Evolutionary conservation across 2,329 filamentous ascomycete genomes (phyloP).

Genomic region (Hypoxylon sp.): DNA sequence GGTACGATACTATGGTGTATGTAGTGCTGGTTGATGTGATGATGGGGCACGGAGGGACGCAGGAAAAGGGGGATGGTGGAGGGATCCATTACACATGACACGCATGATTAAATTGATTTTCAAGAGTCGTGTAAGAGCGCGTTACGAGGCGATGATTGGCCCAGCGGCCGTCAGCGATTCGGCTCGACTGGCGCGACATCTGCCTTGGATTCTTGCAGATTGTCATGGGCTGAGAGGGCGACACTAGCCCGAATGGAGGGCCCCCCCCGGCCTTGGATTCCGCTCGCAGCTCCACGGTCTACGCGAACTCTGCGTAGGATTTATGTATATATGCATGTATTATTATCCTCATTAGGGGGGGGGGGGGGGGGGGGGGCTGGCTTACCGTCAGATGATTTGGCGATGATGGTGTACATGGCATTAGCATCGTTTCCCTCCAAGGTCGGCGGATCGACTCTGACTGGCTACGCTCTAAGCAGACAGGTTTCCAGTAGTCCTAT

Average conservation of each 20-base stretch:
- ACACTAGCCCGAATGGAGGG: slow-evolving; percentile 36
- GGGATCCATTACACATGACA: slow-evolving; percentile 47
- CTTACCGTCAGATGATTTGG: slow-evolving; percentile 22
- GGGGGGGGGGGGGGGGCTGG: no score
- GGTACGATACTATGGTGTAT: no score
- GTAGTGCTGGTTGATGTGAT: slow-evolving; percentile 29
- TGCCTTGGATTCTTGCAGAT: slow-evolving; percentile 46
- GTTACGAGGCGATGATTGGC: slow-evolving; percentile 49
- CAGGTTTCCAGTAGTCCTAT: slow-evolving; percentile 31
- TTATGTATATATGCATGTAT: slow-evolving; percentile 1
- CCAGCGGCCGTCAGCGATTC: slow-evolving; percentile 35
- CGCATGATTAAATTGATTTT: slow-evolving; percentile 52
- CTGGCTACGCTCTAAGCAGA: slow-evolving; percentile 23
- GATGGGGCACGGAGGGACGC: slow-evolving; percentile 24
- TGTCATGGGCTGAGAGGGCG: slow-evolving; percentile 43
- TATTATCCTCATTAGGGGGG: background rate
- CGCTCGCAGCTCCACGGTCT: slow-evolving; percentile 28
- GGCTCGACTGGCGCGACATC: slow-evolving; percentile 42
- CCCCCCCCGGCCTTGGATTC: slow-evolving; percentile 30
- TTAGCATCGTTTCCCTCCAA: slow-evolving; percentile 28
- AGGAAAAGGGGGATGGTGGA: slow-evolving; percentile 38
- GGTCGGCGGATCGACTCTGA: slow-evolving; percentile 18
- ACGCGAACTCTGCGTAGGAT: slow-evolving; percentile 31
- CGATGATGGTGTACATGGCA: slow-evolving; percentile 23
- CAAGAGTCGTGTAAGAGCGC: slow-evolving; percentile 49